Evolutionary conservation across 1,284 basidiomycete genomes (phyloP), one percentile per base, ranked within the genome.

Genomic region (Pseudomicrostroma phylloplanum): DNA sequence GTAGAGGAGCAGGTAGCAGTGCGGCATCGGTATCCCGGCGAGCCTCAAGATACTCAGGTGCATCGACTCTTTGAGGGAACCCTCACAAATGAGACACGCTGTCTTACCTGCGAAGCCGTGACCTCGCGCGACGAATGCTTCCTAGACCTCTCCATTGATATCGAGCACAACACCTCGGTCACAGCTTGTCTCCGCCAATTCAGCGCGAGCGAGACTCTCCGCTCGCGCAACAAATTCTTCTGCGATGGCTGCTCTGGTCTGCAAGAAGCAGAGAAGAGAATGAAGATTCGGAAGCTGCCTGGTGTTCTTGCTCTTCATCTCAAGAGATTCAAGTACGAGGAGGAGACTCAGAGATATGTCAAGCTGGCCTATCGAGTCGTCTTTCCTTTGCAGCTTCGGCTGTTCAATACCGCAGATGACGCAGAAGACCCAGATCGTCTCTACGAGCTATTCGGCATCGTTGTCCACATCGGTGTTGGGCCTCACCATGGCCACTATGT

Each of bases 401-500:
- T 98, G 61, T 96, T 96, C 83, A 97, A 97, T 79, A 97, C 94
- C 40, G 89, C 93, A 51, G 94, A 98, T 80, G 91, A 94, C 71
- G 87, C 89, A 43, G 85, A 88, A 53, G 86, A 96, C 79, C 90
- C 92, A 0, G 84, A 85, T 64, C 83, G 92, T 61, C 80, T 97
- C 62, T 98, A 96, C 81, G 88, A 91, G 80, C 85, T 98, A 15
- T 96, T 92, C 78, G 92, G 89, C 9, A 92, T 97, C 64, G 92
- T 98, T 51, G 90, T 98, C 7, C 94, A 98, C 80, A 94, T 98
- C 69, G 94, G 94, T 83, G 89, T 86, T 71, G 92, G 93, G 1
- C 91, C 92, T 19, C 89, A 96, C 74, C 94, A 97, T 75, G 94
- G 94, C 0, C 94, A 98, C 82, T 98, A 98, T 80, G 88, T 98